phyloP scores from a whole-genome alignment of 2,329 filamentous ascomycete species.

The Allantophomopsis lycopodina region DNA sequence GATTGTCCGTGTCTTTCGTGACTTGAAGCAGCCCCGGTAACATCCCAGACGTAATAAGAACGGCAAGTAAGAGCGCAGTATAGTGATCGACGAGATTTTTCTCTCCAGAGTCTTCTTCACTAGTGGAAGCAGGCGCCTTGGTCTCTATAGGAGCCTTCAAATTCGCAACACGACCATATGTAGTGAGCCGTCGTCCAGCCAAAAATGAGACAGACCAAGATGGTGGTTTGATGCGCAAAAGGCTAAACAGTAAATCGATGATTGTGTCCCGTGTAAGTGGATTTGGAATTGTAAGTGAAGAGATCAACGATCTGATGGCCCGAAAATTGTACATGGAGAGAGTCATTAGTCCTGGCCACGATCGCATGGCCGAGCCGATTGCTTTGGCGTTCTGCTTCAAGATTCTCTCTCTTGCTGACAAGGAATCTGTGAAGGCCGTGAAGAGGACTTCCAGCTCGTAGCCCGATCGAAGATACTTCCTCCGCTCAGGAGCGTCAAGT shows the following conservation, averaged over 20 bases:
- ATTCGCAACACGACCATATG: slow-evolving; percentile 87
- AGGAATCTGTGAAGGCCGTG: slow-evolving; percentile 81
- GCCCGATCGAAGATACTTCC: slow-evolving; percentile 74
- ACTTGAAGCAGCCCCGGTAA: slow-evolving; percentile 47
- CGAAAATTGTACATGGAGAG: slow-evolving; percentile 81
- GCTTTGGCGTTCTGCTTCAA: slow-evolving; percentile 83
- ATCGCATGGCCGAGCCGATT: slow-evolving; percentile 82
- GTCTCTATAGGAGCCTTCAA: slow-evolving; percentile 47
- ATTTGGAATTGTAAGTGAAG: slow-evolving; percentile 46
- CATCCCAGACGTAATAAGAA: slow-evolving; percentile 72
- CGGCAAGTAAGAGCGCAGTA: slow-evolving; percentile 72
- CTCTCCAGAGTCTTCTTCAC: slow-evolving; percentile 52
- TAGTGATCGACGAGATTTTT: slow-evolving; percentile 91
- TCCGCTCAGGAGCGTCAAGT: slow-evolving; percentile 68
- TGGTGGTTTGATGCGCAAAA: slow-evolving; percentile 79
- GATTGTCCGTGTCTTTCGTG: slow-evolving; percentile 53
- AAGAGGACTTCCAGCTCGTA: slow-evolving; percentile 85
- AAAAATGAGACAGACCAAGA: slow-evolving; percentile 94
- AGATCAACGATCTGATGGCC: slow-evolving; percentile 65
- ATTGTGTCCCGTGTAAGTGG: slow-evolving; percentile 56
- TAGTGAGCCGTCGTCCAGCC: slow-evolving; percentile 82
- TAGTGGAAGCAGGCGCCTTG: slow-evolving; percentile 32
- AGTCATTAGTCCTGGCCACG: slow-evolving; percentile 84
- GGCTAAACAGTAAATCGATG: slow-evolving; percentile 70
- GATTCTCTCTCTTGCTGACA: slow-evolving; percentile 40